Base-by-base conservation (phyloP, 371 early-diverging fungal species). In the Conidiobolus incongruus region DNA sequence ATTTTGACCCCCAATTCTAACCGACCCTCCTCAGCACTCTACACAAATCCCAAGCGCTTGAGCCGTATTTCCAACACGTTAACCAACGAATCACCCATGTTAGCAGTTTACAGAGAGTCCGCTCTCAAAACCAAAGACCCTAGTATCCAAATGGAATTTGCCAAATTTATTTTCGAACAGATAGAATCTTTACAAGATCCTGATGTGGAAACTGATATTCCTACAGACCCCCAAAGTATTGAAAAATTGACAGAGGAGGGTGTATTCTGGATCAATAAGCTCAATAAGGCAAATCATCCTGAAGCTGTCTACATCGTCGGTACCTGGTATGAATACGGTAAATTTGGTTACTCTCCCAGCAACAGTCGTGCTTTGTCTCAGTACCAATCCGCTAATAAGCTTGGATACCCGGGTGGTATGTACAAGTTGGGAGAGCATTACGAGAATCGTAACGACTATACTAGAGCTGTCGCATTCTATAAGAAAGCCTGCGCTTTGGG, bases 261-360 rank as follows among this genome's bases (percentile, higher is more conserved):
- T 7, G 11, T 72, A 1, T 74, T 73, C 50, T 78, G 77, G 81
- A 67, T 78, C 35, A 63, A 71, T 40, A 60, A 62, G 29, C 58
- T 80, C 10, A 73, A 72, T 28, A 71, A 72, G 49, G 62, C 67
- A 45, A 65, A 72, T 33, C 60, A 70, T 44, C 59, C 70, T 1
- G 81, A 77, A 50, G 81, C 82, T 0, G 66, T 68, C 39, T 81
- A 63, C 47, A 65, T 75, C 29, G 60, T 63, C n/a, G 82, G 73
- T 13, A 54, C 54, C 2, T 81, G 78, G 81, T 68, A 74, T 45
- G 76, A 76, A 40, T 48, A 62, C 12, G 72, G 72, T 6, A 45
- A 55, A 42, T 71, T 72, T 51, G 69, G 67, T 0, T 56, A 59
- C 36, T 66, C 64, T 26, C 50, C 47, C 28, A 76, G 68, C 45